A percentile compares a stretch with the other conserved stretches of the same genome.
Conservation (phyloP, 2,329 filamentous ascomycete genomes). For the Hypoxylon sp. region DNA sequence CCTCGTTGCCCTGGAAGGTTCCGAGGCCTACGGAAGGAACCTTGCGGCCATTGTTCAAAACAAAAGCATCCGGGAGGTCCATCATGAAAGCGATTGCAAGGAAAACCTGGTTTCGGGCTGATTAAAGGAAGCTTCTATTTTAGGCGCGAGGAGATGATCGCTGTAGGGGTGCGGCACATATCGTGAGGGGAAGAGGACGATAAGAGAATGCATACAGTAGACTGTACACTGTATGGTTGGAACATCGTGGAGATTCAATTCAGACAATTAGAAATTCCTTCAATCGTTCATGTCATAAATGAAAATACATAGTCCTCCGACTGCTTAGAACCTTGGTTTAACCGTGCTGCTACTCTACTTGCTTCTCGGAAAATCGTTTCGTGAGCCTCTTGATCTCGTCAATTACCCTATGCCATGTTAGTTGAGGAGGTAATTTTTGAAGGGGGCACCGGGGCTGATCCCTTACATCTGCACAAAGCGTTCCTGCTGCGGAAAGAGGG, state of each 20-base stretch:
- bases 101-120: too few species aligned
- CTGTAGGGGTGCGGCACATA: too few species aligned
- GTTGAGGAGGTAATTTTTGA: not conserved
- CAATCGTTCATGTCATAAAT: too few species aligned
- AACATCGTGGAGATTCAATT: too few species aligned
- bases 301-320: too few species aligned
- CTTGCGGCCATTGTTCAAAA: conserved; percentile 40
- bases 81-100: conserved; percentile 19
- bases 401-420: conserved; percentile 12
- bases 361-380: not conserved
- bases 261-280: not conserved
- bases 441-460: not conserved
- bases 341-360: not conserved
- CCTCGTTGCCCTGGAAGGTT: conserved; percentile 45
- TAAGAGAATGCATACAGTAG: not conserved
- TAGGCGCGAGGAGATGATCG: too few species aligned
- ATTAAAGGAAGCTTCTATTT: too few species aligned
- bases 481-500: conserved; percentile 34
- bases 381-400: conserved; percentile 16
- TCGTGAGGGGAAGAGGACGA: not conserved
- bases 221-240: not conserved
- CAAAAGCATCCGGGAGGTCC: conserved; percentile 39
- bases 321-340: too few species aligned
- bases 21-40: conserved; percentile 45
- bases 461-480: conserved; percentile 36